Evolutionary conservation across 2,329 filamentous ascomycete species (phyloP), one percentile per base, ranked within the genome.

Genomic region (Zalaria sp.): DNA sequence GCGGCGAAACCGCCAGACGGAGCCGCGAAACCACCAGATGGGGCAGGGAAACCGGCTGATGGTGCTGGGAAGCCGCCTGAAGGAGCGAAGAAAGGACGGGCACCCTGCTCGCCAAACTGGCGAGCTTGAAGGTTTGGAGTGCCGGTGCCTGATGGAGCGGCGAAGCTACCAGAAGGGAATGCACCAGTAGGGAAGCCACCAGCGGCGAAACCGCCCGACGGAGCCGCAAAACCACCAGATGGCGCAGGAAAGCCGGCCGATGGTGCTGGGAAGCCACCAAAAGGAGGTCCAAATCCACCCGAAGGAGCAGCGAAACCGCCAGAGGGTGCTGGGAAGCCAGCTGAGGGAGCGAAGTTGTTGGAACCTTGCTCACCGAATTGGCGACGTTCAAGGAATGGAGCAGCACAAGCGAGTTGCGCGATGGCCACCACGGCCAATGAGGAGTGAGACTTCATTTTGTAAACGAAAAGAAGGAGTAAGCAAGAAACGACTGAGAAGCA

Each of bases 341-440:
- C 11, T 32, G 29, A n/a, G n/a, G 7, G 29, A n/a, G n/a, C 29
- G 29, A n/a, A 7, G 2, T 32, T 2, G 29, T 32, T 32, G 29
- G 7, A 2, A 32, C 7, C 7, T 7, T 32, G n/a, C 7, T 7
- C 7, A 32, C n/a, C 29, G n/a, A n/a, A 32, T 3, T 7, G 29
- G 29, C 7, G 7, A 32, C 7, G 29, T 7, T 32, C n/a, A n/a
- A 32, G n/a, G 29, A 32, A 7, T 2, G 50, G 50, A 18, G 46
- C 34, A 11, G 52, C 52, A 28, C 43, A 38, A 38, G 49, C 47
- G 28, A 51, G 34, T 6, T 47, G 48, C 47, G 47, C 34, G 37
- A 53, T 45, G 34, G 50, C 50, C 47, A 44, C 49, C 51, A 56
- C 51, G 49, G 50, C 52, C 47, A 50, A 36, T 29, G 41, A 34